Conservation (phyloP, 768 basidiomycete genomes). For the Dioszegia aurantiaca region DNA sequence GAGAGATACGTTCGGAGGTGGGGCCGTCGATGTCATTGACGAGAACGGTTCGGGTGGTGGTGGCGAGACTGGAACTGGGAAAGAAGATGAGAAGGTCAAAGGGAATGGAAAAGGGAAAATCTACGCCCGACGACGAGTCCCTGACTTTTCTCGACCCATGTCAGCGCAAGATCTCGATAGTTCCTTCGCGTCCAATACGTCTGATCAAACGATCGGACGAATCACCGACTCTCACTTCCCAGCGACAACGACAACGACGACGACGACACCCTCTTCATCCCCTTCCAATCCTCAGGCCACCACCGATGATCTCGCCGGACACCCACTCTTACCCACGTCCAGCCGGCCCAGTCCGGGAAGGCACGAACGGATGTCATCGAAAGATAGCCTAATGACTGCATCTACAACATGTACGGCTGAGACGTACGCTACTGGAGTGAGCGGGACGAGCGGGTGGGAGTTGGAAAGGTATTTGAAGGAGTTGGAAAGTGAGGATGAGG, state of each 20-base stretch:
- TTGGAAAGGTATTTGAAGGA: conserved; percentile 22
- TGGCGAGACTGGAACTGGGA: background rate
- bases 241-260: no score
- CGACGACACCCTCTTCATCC: no score
- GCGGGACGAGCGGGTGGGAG: conserved; percentile 19
- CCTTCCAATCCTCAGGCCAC: no score
- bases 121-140: background rate
- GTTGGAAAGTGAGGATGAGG: conserved; percentile 15
- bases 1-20: no score
- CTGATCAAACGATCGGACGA: background rate
- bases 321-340: no score
- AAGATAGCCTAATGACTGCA: background rate
- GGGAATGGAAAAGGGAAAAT: no score
- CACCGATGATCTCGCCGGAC: no score
- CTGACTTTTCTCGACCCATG: conserved; percentile 15
- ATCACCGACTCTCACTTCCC: no score
- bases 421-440: background rate
- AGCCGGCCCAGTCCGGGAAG: background rate
- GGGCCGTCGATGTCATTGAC: no score
- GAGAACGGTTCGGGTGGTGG: no score
- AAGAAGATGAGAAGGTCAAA: background rate
- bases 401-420: background rate
- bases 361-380: conserved; percentile 8
- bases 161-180: conserved; percentile 2
- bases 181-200: background rate